Percentiles rank a stretch among this genome's conserved stretches.
These are phyloP conservation scores for Exophiala phaeomuriformis DNA, from an alignment of 2,329 filamentous ascomycete genomes.

Conservation along the genomic window DNA sequence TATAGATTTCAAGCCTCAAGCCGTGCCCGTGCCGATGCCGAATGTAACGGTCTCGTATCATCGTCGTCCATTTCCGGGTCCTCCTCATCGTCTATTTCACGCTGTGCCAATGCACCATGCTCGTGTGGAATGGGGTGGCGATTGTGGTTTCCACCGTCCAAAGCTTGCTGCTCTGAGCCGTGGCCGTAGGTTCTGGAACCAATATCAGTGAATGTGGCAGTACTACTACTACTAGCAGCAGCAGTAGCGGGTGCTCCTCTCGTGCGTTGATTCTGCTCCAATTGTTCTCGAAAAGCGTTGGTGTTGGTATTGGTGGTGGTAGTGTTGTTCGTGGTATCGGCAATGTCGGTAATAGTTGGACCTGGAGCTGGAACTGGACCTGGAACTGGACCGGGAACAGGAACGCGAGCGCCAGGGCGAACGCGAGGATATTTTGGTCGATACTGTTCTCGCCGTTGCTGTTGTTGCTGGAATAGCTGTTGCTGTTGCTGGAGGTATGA, in stretches of 20 bases:
- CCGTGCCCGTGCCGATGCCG: background rate
- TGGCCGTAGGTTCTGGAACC: background rate
- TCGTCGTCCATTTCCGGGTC: background rate
- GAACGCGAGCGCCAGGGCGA: too few species aligned
- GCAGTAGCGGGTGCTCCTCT: background rate
- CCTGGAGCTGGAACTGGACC: background rate
- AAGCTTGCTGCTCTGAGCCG: background rate
- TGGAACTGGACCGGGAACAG: background rate
- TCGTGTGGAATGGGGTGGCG: too few species aligned
- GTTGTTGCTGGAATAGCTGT: background rate
- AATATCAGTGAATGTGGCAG: background rate
- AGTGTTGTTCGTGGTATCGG: too few species aligned
- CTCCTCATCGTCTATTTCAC: background rate
- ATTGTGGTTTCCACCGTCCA: too few species aligned
- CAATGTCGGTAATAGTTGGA: background rate
- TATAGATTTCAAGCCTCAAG: background rate
- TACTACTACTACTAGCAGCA: background rate
- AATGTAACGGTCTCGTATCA: background rate
- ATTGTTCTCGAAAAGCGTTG: constrained; percentile 19
- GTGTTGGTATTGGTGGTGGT: too few species aligned
- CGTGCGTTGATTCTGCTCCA: constrained; percentile 10
- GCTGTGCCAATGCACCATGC: too few species aligned
- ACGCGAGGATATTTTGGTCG: background rate
- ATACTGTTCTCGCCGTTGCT: background rate
- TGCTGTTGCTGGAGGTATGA: too few species aligned